Conservation (phyloP, 441 rosid genomes). For the Corymbia calophylla region DNA sequence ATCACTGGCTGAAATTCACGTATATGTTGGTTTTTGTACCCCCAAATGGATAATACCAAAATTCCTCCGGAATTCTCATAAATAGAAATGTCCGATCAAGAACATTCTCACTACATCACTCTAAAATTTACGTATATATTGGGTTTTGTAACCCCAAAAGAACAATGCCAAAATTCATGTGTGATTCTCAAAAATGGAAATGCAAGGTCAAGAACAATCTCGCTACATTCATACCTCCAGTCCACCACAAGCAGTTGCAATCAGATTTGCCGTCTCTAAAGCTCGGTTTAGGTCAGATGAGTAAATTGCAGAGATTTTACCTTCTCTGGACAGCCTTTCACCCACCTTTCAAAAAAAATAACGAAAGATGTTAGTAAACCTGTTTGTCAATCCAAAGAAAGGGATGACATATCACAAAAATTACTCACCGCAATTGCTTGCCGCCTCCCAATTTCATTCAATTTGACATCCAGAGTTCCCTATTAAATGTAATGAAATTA, state of each 20-base stretch:
- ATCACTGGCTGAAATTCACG: neutral
- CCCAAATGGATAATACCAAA: neutral
- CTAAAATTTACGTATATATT: neutral
- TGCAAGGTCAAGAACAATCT: neutral
- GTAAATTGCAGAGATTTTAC: constrained; percentile 48
- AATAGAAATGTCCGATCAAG: neutral
- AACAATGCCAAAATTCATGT: neutral
- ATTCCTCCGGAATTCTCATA: neutral
- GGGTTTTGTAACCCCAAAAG: neutral
- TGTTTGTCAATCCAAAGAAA: neutral
- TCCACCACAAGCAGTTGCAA: constrained; percentile 57
- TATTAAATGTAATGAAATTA: neutral
- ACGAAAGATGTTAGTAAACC: neutral
- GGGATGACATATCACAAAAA: neutral
- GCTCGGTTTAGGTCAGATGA: constrained; percentile 91
- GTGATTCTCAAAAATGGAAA: neutral
- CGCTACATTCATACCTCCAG: constrained; percentile 28
- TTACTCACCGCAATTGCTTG: neutral
- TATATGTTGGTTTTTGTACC: neutral
- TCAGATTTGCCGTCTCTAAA: constrained; percentile 58
- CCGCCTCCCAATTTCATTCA: neutral
- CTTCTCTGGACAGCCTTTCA: constrained; percentile 50
- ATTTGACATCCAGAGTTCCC: neutral
- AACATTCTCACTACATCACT: neutral
- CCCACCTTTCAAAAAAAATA: constrained; percentile 36